Evolutionary conservation across 2,329 filamentous ascomycete genomes (phyloP).

Genomic region (Aspergillus sp.): DNA sequence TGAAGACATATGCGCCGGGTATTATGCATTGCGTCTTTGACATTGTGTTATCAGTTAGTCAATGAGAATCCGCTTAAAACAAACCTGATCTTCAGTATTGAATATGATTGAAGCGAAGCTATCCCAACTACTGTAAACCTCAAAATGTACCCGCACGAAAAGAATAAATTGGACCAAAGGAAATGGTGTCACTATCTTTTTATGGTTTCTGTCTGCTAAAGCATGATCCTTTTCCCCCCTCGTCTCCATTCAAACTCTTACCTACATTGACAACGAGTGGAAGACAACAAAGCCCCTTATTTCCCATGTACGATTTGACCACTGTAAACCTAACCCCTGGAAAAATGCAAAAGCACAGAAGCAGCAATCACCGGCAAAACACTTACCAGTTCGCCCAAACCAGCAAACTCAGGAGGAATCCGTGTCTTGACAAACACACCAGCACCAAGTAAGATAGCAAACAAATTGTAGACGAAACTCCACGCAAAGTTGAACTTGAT

Average conservation of each 20-base stretch:
- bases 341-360: conserved; percentile 40
- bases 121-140: too few species aligned
- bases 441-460: conserved; percentile 60
- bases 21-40: conserved; percentile 58
- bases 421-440: conserved; percentile 57
- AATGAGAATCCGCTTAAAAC: background rate
- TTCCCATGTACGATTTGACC: too few species aligned
- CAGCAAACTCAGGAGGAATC: conserved; percentile 59
- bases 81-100: too few species aligned
- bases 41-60: conserved; percentile 27
- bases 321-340: conserved; percentile 7
- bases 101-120: too few species aligned
- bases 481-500: conserved; percentile 64
- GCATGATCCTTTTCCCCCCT: too few species aligned
- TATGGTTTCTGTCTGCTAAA: too few species aligned
- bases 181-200: too few species aligned
- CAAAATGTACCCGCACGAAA: too few species aligned
- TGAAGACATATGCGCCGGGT: conserved; percentile 57
- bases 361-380: conserved; percentile 61
- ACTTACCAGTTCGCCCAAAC: conserved; percentile 66
- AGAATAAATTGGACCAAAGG: too few species aligned
- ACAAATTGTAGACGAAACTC: conserved; percentile 63
- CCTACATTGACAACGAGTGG: too few species aligned
- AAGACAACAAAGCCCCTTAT: too few species aligned
- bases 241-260: too few species aligned